Evolutionary conservation across 306 rosid genomes (phyloP).

Genomic region (Prinsepia uniflora): DNA sequence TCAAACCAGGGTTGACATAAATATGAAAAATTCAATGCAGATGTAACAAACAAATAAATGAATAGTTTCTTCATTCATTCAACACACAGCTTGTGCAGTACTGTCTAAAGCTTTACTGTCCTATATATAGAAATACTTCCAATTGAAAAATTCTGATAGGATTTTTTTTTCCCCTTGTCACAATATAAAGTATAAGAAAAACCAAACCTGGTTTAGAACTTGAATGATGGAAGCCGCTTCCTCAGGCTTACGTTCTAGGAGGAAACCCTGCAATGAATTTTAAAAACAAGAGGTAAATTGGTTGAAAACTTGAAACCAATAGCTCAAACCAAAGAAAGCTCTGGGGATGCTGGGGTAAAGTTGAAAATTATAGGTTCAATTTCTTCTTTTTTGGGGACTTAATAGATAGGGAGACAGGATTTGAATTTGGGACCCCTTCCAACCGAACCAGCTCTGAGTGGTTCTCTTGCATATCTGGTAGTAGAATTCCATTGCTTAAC

Average conservation of each 20-base stretch:
- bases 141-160: not conserved
- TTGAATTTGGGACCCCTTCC: not conserved
- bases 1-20: not conserved
- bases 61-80: not conserved
- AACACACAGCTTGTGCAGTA: not conserved
- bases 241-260: slow-evolving; percentile 65
- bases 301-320: slow-evolving; percentile 20
- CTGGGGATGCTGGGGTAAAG: not conserved
- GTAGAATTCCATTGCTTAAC: slow-evolving; percentile 3
- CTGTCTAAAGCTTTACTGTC: not conserved
- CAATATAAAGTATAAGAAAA: slow-evolving; percentile 4
- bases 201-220: slow-evolving; percentile 61
- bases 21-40: not conserved
- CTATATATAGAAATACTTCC: not conserved
- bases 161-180: not conserved
- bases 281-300: not conserved
- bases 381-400: not conserved
- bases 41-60: not conserved
- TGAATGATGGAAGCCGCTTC: slow-evolving; percentile 68
- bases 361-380: not conserved
- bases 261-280: slow-evolving; percentile 49
- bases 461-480: not conserved
- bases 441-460: not conserved
- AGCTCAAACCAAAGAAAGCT: slow-evolving; percentile 4
- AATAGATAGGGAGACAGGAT: not conserved